A percentile compares a stretch with the other conserved stretches of the same genome.
Conservation (phyloP, 2,329 filamentous ascomycete species). For the Ophiostoma tasmaniense region DNA sequence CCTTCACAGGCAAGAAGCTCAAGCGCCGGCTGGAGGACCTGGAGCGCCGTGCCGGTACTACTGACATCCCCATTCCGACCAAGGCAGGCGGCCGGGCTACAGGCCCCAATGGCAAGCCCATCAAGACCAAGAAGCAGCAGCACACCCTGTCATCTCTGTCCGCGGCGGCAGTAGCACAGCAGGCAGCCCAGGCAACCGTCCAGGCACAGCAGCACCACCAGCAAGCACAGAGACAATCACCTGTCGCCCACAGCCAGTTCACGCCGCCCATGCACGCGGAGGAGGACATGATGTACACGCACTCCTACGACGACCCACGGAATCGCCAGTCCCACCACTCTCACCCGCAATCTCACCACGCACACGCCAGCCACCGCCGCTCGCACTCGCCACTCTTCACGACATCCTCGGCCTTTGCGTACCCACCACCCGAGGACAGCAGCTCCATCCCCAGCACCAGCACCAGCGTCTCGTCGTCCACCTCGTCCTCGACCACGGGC, state of each 20-base stretch:
- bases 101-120: slow-evolving; percentile 7
- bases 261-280: slow-evolving; percentile 39
- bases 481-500: slow-evolving; percentile 19
- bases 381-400: slow-evolving; percentile 62
- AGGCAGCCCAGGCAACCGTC: slow-evolving; percentile 23
- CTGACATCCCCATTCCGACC: slow-evolving; percentile 25
- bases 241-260: slow-evolving; percentile 39
- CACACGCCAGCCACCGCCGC: slow-evolving; percentile 34
- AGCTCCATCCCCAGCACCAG: not conserved
- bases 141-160: slow-evolving; percentile 21
- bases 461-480: not conserved
- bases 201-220: slow-evolving; percentile 22
- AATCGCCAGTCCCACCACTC: not conserved
- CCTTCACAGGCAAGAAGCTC: slow-evolving; percentile 69
- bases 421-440: slow-evolving; percentile 51
- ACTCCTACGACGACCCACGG: not conserved
- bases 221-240: slow-evolving; percentile 25
- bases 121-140: slow-evolving; percentile 8
- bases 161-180: slow-evolving; percentile 19
- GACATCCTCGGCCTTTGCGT: slow-evolving; percentile 44
- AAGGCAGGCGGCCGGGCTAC: not conserved
- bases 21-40: slow-evolving; percentile 83
- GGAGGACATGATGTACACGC: slow-evolving; percentile 57
- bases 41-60: slow-evolving; percentile 61
- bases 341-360: not conserved